Conservation (phyloP, 192 early-diverging fungal species). For the Phycomyces nitens region DNA sequence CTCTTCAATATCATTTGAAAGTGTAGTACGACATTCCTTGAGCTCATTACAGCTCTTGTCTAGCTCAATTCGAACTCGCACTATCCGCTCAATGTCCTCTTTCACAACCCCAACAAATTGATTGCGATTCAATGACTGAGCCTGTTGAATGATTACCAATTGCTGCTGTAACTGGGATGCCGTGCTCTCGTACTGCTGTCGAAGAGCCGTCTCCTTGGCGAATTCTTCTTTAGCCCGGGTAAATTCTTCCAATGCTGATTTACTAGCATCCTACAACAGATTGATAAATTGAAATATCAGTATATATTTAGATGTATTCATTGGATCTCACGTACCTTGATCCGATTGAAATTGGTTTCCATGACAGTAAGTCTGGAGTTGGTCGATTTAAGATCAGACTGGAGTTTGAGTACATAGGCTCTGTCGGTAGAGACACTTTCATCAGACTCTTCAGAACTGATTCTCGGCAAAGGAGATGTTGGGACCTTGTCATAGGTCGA, state of each 20-base stretch:
- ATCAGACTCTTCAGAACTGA: background rate
- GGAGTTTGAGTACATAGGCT: constrained; percentile 4
- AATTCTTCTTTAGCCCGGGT: constrained; percentile 46
- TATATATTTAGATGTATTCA: constrained; percentile 5
- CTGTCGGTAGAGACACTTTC: background rate
- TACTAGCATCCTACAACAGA: constrained; percentile 31
- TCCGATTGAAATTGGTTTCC: constrained; percentile 30
- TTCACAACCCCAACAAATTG: constrained; percentile 11
- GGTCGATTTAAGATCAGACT: constrained; percentile 24
- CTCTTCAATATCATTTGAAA: constrained; percentile 30
- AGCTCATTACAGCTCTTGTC: constrained; percentile 30
- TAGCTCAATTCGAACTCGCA: constrained; percentile 24
- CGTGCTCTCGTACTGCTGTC: constrained; percentile 31
- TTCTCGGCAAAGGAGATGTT: background rate
- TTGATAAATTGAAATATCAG: background rate
- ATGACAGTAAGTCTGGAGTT: constrained; percentile 23
- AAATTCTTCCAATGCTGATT: constrained; percentile 39
- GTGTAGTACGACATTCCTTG: constrained; percentile 25
- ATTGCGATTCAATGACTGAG: background rate
- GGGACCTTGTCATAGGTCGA: background rate
- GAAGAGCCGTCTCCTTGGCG: constrained; percentile 33
- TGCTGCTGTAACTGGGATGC: constrained; percentile 26
- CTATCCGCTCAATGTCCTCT: constrained; percentile 18
- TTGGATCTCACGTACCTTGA: constrained; percentile 28
- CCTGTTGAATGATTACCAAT: constrained; percentile 21